Percentiles rank a stretch among this genome's conserved stretches.
phyloP scores from a whole-genome alignment of 805 yeast species.

The Schwanniomyces sp. region DNA sequence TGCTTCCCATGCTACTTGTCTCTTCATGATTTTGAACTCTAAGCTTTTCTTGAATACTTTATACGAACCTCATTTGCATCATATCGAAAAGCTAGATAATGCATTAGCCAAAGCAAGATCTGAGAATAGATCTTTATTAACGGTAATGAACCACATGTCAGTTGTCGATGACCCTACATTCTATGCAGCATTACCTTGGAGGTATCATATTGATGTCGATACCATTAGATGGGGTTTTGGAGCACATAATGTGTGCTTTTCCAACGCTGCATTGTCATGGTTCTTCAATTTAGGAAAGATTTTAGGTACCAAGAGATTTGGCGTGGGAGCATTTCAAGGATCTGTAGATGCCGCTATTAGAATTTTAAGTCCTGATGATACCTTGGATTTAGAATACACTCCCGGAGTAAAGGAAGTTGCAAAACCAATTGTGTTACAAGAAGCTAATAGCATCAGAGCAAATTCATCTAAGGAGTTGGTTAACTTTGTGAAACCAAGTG shows the following conservation, averaged over 20 bases:
- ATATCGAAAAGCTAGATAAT: conserved; percentile 61
- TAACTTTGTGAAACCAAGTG: conserved; percentile 22
- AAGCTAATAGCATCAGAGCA: conserved; percentile 21
- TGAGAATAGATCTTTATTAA: conserved; percentile 75
- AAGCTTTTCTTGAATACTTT: conserved; percentile 59
- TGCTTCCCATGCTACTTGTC: conserved; percentile 67
- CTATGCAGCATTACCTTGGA: conserved; percentile 84
- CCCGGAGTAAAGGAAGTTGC: conserved; percentile 26
- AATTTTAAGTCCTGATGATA: conserved; percentile 76
- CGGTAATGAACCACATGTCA: conserved; percentile 92
- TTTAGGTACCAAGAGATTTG: conserved; percentile 84
- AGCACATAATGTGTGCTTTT: conserved; percentile 88
- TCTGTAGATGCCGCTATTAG: conserved; percentile 84
- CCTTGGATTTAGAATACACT: conserved; percentile 45
- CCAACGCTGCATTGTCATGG: conserved; percentile 44
- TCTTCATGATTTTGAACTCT: conserved; percentile 61
- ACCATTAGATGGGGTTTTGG: conserved; percentile 92
- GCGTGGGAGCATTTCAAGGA: conserved; percentile 90
- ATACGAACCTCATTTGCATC: conserved; percentile 63
- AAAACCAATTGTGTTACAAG: conserved; percentile 41
- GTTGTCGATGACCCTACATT: conserved; percentile 88
- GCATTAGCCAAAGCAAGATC: conserved; percentile 62
- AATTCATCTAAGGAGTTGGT: conserved; percentile 15
- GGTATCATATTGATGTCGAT: conserved; percentile 59
- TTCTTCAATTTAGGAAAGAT: conserved; percentile 89